A percentile compares a stretch with the other conserved stretches of the same genome.
Evolutionary conservation across 2,329 filamentous ascomycete species (phyloP).

Genomic region (Rugonectria rugulosa): DNA sequence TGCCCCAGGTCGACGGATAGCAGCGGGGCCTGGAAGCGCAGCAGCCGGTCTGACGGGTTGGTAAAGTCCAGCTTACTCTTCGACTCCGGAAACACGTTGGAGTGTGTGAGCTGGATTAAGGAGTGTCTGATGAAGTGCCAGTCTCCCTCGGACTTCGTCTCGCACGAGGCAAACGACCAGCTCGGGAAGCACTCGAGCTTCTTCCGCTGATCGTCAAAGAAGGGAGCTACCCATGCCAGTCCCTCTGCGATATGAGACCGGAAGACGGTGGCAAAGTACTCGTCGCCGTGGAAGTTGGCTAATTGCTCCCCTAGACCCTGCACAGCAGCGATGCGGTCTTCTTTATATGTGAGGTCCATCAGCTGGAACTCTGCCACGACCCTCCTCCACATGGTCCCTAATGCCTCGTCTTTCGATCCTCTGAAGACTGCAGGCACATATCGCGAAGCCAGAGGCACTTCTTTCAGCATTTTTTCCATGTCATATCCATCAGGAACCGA

Average conservation of each 20-base stretch:
- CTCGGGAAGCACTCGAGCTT: neutral
- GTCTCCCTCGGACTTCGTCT: too few species aligned
- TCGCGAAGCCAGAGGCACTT: too few species aligned
- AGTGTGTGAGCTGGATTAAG: too few species aligned
- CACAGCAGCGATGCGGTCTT: slow-evolving; percentile 15
- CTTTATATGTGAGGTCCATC: slow-evolving; percentile 13
- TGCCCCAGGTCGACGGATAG: too few species aligned
- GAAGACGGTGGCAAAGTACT: slow-evolving; percentile 20
- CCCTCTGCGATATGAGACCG: slow-evolving; percentile 9
- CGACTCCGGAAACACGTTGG: too few species aligned
- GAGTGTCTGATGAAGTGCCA: too few species aligned
- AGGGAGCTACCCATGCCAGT: slow-evolving; percentile 6
- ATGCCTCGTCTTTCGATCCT: neutral
- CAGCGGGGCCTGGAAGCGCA: too few species aligned
- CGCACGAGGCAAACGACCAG: slow-evolving; percentile 19
- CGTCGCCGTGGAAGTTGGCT: neutral
- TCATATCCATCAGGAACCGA: neutral
- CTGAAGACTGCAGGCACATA: too few species aligned
- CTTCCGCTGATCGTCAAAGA: neutral
- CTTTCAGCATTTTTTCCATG: too few species aligned
- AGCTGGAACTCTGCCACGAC: neutral
- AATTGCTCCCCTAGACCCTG: slow-evolving; percentile 16
- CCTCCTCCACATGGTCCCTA: neutral
- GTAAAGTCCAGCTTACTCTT: too few species aligned
- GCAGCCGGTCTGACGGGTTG: too few species aligned